Base-by-base conservation (phyloP, 305 asterid species). In the Caryopteris hybrid region DNA sequence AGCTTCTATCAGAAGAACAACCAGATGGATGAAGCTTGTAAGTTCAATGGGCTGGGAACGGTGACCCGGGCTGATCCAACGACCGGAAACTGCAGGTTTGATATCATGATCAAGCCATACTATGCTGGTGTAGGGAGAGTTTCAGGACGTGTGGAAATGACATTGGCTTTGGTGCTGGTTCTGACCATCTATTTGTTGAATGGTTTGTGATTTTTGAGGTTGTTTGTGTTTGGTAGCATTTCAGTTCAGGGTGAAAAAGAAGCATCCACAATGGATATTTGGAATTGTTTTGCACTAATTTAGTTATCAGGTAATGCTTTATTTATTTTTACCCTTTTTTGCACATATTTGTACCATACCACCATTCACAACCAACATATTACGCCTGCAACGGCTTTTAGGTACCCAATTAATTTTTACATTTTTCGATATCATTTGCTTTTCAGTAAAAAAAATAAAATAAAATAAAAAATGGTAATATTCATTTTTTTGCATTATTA, bases 1-100 rank as follows among this genome's bases (percentile, higher is more conserved):
- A 90, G 88, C 75, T 90, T 86, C 64, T 90, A 86, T 75, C 97
- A 90, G 82, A 79, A 77, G 71, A 54, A 78, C 50, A 79, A 90
- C 46, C 95, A 88, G 81, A 75, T 25, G 0, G 89, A 86, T 9
- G 84, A 71, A 0, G 95, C 94, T 18, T 90, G 97, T 66, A 80
- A 82, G 62, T 90, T 90, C 72, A 50, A 75, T 0, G 94, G 92
- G 21, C 83, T 90, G 6, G 91, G 73, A 13, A 83, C 92, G 13
- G 61, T 83, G 13, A 86, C 94, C 4, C 71, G 84, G 65, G 85
- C 88, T 2, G 86, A 90, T 77, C 94, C 97, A 2, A 64, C 95
- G 3, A 45, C 70, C 6, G 88, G 79, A 20, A 84, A 29, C 69
- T 90, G 97, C 86, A 81, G 56, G 80, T 90, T 87, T 62, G 61